Base-by-base conservation (phyloP, 176 grass and related monocot species). In the Carex scoparia region DNA sequence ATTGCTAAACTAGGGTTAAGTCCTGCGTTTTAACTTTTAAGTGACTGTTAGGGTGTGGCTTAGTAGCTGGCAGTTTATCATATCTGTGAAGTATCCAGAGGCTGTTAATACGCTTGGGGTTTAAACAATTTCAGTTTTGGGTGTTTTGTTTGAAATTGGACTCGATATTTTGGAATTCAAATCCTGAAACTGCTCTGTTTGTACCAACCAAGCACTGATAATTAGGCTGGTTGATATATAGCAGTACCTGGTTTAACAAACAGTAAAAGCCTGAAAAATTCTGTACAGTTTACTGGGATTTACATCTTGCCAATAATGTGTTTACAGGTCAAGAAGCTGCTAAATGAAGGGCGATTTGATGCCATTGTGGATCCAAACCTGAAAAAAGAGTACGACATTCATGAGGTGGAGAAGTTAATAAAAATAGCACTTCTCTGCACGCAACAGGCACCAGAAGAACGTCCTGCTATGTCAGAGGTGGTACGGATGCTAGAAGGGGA, bases 351-450 rank as follows among this genome's bases (percentile, higher is more conserved):
- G 16, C 87, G 44, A 69, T 77, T 92, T 28, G 65, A 88, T 2
- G 23, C 73, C 7, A 87, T 94, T 37, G 77, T 88, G 2, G 94
- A 97, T 86, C 60, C 10, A 87, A 94, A 97, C 80, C 81, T 97
- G 28, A 65, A 57, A 53, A 79, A 8, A 40, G 31, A 30, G 19
- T 97, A 92, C 42, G 49, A 91, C 32, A 27, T 18, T 18, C 27
- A 86, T 27, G 89, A 94, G 44, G 51, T 92, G 46, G 87, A 79
- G 59, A 91, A 90, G 65, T 83, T 94, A 71, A 86, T 80, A 62
- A 86, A 91, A 40, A 89, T 97, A 66, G 92, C 94, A 42, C 90
- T 97, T 16, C 90, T 97, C 79, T 97, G 94, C 90, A 94, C 94
- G 10, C 84, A 94, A 31, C 40, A 79, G 69, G 83, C 71, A 1